Evolutionary conservation across 2,329 filamentous ascomycete species (phyloP).

Genomic region (Bipolaris sorokiniana): DNA sequence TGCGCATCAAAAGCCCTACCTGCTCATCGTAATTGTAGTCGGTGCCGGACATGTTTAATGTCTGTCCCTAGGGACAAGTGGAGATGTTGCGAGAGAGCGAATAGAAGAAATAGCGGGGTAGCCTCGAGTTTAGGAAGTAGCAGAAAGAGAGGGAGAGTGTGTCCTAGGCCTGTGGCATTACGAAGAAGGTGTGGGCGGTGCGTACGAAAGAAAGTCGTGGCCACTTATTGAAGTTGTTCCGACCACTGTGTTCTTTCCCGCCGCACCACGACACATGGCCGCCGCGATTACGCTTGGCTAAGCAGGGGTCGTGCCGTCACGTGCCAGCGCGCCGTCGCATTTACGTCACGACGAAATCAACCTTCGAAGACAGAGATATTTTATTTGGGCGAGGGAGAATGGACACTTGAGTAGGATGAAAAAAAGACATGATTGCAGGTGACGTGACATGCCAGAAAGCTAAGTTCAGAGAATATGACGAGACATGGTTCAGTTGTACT

Average conservation of each 20-base stretch:
- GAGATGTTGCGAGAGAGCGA: slow-evolving; percentile 25
- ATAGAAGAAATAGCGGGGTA: slow-evolving; percentile 21
- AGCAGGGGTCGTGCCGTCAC: slow-evolving; percentile 16
- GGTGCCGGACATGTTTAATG: slow-evolving; percentile 56
- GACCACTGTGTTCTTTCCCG: slow-evolving; percentile 40
- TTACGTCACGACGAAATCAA: slow-evolving; percentile 19
- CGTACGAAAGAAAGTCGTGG: slow-evolving; percentile 39
- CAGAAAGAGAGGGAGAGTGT: slow-evolving; percentile 11
- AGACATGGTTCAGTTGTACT: background rate
- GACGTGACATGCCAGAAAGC: background rate
- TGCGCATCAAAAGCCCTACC: slow-evolving; percentile 54
- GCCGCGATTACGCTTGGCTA: slow-evolving; percentile 28
- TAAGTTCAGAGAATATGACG: background rate
- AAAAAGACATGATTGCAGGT: background rate
- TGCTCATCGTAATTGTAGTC: slow-evolving; percentile 99
- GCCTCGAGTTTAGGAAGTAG: slow-evolving; percentile 25
- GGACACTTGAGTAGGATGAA: background rate
- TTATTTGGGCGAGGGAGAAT: background rate
- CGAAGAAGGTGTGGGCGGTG: slow-evolving; percentile 20
- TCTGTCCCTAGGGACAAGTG: slow-evolving; percentile 26
- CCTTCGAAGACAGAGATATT: background rate
- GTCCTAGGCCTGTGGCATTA: slow-evolving; percentile 31
- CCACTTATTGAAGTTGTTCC: slow-evolving; percentile 33
- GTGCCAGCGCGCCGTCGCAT: slow-evolving; percentile 6
- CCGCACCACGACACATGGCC: slow-evolving; percentile 26